Conservation (phyloP, 805 yeast genomes). For the Tetrapisispora taiwanensis region DNA sequence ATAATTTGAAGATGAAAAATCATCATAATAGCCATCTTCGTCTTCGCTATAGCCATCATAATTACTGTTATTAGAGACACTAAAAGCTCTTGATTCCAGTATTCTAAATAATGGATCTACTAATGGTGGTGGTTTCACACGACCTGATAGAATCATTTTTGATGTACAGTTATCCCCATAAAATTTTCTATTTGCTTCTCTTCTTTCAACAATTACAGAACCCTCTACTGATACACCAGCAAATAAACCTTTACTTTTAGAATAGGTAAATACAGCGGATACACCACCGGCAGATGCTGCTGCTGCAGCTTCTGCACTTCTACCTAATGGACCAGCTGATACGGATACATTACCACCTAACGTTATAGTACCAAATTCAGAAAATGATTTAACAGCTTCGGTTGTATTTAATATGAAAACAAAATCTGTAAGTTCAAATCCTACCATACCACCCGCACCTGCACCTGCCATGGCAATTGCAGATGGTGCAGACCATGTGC, state of each 20-base stretch:
- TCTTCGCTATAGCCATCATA: background rate
- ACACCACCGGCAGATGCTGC: slow-evolving; percentile 79
- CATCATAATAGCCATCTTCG: slow-evolving; percentile 41
- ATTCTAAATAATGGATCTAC: slow-evolving; percentile 80
- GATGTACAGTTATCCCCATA: slow-evolving; percentile 87
- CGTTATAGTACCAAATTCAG: slow-evolving; percentile 88
- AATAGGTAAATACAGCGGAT: slow-evolving; percentile 86
- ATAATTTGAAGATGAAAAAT: slow-evolving; percentile 21
- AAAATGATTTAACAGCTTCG: slow-evolving; percentile 87
- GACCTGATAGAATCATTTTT: slow-evolving; percentile 68
- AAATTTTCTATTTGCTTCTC: slow-evolving; percentile 93
- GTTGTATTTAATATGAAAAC: slow-evolving; percentile 83
- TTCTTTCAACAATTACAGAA: slow-evolving; percentile 88
- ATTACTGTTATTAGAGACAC: background rate
- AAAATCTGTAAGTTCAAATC: slow-evolving; percentile 93
- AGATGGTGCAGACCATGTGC: slow-evolving; percentile 95
- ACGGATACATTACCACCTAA: slow-evolving; percentile 91
- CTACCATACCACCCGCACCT: slow-evolving; percentile 97
- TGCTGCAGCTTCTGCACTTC: slow-evolving; percentile 96
- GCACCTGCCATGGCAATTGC: slow-evolving; percentile 97
- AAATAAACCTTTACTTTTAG: slow-evolving; percentile 92
- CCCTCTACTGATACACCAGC: slow-evolving; percentile 98
- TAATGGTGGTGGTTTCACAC: slow-evolving; percentile 82
- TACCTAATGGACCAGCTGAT: slow-evolving; percentile 96
- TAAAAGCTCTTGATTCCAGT: slow-evolving; percentile 73